Conservation (phyloP, 352 stramenopile species). For the Phytopythium sindhum region DNA sequence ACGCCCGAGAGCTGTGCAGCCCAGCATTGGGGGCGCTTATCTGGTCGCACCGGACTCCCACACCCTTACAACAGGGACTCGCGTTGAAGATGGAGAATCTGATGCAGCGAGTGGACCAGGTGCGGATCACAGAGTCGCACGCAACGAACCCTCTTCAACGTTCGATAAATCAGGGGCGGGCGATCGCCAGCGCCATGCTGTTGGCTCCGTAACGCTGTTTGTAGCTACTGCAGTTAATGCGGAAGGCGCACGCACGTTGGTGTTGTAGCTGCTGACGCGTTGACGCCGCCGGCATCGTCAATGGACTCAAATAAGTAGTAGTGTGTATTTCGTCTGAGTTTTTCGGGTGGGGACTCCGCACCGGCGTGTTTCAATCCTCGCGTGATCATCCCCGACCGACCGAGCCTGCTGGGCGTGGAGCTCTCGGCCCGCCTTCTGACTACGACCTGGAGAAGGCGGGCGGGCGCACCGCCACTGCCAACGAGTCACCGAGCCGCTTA, state of each 20-base stretch:
- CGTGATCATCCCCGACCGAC: background rate
- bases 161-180: background rate
- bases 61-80: background rate
- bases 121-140: background rate
- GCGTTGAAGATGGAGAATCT: background rate
- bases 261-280: no score
- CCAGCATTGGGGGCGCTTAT: no score
- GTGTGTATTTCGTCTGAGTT: background rate
- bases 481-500: constrained; percentile 24
- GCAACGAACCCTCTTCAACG: constrained; percentile 1
- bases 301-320: constrained; percentile 2
- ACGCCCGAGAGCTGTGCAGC: background rate
- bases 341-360: background rate
- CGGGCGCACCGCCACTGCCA: background rate
- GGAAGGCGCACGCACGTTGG: no score
- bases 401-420: background rate
- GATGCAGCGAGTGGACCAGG: background rate
- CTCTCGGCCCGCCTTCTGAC: constrained; percentile 1
- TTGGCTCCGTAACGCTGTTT: no score
- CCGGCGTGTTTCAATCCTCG: background rate
- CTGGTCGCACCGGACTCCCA: no score
- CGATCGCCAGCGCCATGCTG: background rate
- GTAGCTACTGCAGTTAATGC: no score
- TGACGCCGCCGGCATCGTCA: background rate
- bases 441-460: constrained; percentile 4